phyloP scores from a whole-genome alignment of 805 yeast genomes.

The Saturnispora quitensis region DNA sequence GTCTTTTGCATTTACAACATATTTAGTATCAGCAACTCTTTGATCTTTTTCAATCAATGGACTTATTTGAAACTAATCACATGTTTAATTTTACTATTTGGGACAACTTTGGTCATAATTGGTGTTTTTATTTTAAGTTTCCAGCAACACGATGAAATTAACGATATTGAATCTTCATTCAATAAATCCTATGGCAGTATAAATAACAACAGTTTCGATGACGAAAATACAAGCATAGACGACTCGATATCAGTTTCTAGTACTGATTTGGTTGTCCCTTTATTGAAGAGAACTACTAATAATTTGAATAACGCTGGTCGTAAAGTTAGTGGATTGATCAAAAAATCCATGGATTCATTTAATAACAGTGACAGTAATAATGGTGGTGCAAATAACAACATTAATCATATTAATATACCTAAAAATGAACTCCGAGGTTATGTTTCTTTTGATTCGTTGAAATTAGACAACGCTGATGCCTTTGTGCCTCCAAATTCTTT shows the following conservation, averaged over 20 bases:
- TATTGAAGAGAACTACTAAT: slow-evolving; percentile 20
- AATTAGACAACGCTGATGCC: not conserved
- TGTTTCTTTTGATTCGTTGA: slow-evolving; percentile 34
- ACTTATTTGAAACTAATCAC: slow-evolving; percentile 29
- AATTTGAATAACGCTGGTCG: slow-evolving; percentile 21
- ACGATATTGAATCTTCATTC: not conserved
- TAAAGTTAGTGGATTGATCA: slow-evolving; percentile 22
- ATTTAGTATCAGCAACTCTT: slow-evolving; percentile 55
- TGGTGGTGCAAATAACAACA: not conserved
- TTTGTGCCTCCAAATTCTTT: not conserved
- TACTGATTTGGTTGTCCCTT: slow-evolving; percentile 18
- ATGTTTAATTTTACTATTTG: slow-evolving; percentile 31
- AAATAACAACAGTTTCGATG: not conserved
- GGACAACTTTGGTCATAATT: slow-evolving; percentile 43
- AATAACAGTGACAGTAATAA: slow-evolving; percentile 5
- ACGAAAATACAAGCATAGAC: not conserved
- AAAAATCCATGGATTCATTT: slow-evolving; percentile 19
- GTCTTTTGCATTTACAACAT: slow-evolving; percentile 79
- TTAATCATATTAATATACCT: not conserved
- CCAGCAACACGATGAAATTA: slow-evolving; percentile 24
- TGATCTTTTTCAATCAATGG: slow-evolving; percentile 50
- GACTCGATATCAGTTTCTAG: slow-evolving; percentile 6
- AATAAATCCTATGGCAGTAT: slow-evolving; percentile 1
- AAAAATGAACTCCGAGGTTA: slow-evolving; percentile 23
- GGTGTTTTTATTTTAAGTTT: slow-evolving; percentile 66